Evolutionary conservation across 495 filamentous ascomycete genomes (phyloP).

Genomic region (Neurospora sublineolata): DNA sequence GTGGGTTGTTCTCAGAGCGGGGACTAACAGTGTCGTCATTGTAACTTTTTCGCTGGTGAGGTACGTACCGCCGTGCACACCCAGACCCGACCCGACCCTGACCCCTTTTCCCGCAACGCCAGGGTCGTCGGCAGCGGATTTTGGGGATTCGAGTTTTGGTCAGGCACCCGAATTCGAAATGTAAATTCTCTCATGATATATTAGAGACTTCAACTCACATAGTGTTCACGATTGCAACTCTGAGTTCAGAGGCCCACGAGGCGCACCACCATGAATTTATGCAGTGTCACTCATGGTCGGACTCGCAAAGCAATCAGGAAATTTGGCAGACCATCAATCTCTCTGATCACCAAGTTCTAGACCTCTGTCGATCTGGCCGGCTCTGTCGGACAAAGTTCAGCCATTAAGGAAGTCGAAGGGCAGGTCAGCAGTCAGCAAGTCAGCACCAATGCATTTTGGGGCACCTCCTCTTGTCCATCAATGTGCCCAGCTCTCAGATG

Average conservation of each 20-base stretch:
- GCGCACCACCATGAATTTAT: not conserved
- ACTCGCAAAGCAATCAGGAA: not conserved
- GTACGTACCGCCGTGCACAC: not conserved
- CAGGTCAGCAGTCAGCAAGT: not conserved
- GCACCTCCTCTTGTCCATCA: not conserved
- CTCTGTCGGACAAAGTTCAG: not conserved
- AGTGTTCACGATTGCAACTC: not conserved
- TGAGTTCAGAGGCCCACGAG: not conserved
- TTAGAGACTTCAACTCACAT: not conserved
- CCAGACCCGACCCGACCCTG: not conserved
- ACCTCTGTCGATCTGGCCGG: not conserved
- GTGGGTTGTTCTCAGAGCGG: not conserved
- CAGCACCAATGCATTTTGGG: not conserved
- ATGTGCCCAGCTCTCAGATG: not conserved
- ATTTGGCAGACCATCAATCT: not conserved
- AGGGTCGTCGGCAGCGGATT: not conserved
- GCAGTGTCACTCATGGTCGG: not conserved
- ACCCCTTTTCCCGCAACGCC: not conserved
- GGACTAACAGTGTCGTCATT: not conserved
- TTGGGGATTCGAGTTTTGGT: not conserved
- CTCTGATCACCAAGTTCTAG: not conserved
- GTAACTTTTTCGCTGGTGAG: not conserved
- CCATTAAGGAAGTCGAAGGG: not conserved
- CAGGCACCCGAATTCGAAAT: not conserved
- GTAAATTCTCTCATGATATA: not conserved